Evolutionary conservation across 495 filamentous ascomycete genomes (phyloP).

Genomic region (Daldinia concentrica): DNA sequence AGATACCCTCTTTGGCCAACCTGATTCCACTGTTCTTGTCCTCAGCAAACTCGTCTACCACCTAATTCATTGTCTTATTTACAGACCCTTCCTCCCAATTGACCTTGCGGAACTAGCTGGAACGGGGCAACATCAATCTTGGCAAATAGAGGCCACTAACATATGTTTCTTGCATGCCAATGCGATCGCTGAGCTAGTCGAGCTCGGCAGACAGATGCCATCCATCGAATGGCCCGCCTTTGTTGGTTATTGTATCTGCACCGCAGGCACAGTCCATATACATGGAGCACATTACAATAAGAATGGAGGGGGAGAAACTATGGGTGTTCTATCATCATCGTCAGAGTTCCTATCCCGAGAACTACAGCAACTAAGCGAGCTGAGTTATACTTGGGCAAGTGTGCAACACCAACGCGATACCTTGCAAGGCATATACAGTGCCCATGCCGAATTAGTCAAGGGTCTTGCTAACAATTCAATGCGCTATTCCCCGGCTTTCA

Average conservation of each 20-base stretch:
- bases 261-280: conserved; percentile 84
- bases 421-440: conserved; percentile 75
- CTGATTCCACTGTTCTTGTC: conserved; percentile 78
- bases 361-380: conserved; percentile 78
- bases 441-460: conserved; percentile 77
- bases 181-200: conserved; percentile 83
- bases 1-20: conserved; percentile 76
- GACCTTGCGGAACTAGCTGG: conserved; percentile 80
- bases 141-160: conserved; percentile 89
- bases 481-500: conserved; percentile 79
- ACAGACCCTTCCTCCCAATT: conserved; percentile 84
- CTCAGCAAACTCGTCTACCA: conserved; percentile 87
- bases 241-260: conserved; percentile 82
- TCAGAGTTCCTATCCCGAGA: conserved; percentile 77
- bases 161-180: conserved; percentile 88
- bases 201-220: conserved; percentile 71
- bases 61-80: conserved; percentile 83
- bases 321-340: conserved; percentile 60
- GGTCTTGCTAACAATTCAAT: conserved; percentile 65
- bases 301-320: conserved; percentile 68
- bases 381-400: conserved; percentile 77
- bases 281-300: conserved; percentile 82
- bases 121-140: conserved; percentile 84
- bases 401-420: conserved; percentile 82
- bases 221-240: conserved; percentile 85